Evolutionary conservation across 345 rosid genomes (phyloP).

Genomic region (Excoecaria agallocha): DNA sequence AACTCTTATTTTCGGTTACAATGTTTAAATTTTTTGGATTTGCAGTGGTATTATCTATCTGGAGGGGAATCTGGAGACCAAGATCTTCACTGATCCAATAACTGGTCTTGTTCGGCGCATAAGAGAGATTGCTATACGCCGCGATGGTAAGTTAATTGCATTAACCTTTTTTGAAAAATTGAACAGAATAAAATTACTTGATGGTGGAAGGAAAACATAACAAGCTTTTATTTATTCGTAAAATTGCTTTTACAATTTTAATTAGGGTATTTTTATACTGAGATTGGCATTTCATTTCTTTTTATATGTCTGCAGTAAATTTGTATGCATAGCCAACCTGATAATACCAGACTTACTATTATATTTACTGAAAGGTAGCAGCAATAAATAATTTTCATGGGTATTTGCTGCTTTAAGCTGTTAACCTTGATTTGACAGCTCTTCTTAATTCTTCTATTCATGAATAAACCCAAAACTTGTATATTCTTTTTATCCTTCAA

Average conservation of each 20-base stretch:
- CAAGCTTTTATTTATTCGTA: not conserved
- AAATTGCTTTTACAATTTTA: too few species aligned
- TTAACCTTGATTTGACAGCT: not conserved
- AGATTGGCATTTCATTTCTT: not conserved
- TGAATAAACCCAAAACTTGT: not conserved
- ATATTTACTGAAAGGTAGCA: not conserved
- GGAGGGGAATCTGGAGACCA: constrained; percentile 92
- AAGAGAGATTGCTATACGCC: constrained; percentile 78
- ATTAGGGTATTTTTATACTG: not conserved
- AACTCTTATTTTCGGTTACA: not conserved
- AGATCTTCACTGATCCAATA: constrained; percentile 67
- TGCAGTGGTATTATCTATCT: constrained; percentile 56
- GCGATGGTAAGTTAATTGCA: constrained; percentile 47
- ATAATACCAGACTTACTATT: not conserved
- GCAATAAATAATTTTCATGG: not conserved
- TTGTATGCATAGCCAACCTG: not conserved
- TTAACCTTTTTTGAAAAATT: not conserved
- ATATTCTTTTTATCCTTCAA: too few species aligned
- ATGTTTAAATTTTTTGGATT: constrained; percentile 6
- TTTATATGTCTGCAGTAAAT: too few species aligned
- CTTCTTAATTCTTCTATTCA: not conserved
- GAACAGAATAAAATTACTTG: not conserved
- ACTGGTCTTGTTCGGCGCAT: constrained; percentile 73
- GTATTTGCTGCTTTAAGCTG: not conserved
- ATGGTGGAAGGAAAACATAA: not conserved